phyloP scores from a whole-genome alignment of 208 protist species.

The Acanthamoeba castellanii region DNA sequence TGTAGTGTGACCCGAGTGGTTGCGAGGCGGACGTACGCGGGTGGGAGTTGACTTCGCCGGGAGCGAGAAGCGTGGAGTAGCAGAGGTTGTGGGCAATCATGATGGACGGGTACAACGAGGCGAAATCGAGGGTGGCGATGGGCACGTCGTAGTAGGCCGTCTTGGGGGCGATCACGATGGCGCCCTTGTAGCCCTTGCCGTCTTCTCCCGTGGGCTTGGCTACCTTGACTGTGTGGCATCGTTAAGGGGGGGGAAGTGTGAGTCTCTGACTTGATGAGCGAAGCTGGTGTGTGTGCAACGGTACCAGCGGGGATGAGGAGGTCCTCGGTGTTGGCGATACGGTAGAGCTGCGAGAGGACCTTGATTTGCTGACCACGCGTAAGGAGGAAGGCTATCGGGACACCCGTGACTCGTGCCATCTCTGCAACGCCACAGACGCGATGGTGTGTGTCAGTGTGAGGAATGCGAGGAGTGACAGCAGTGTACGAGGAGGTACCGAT shows the following conservation, averaged over 20 bases:
- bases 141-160: slow-evolving; percentile 97
- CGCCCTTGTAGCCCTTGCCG: slow-evolving; percentile 95
- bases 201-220: slow-evolving; percentile 54
- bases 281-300: not conserved
- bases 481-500: slow-evolving; percentile 60
- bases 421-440: slow-evolving; percentile 88
- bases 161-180: slow-evolving; percentile 98
- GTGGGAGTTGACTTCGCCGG: not conserved
- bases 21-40: not conserved
- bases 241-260: too few species aligned
- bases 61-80: slow-evolving; percentile 95
- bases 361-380: slow-evolving; percentile 99
- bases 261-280: not conserved
- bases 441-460: not conserved
- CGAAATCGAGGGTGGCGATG: slow-evolving; percentile 99
- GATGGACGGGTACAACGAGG: slow-evolving; percentile 99
- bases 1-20: not conserved
- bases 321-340: slow-evolving; percentile 85
- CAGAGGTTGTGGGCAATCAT: slow-evolving; percentile 99
- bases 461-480: not conserved
- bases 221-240: slow-evolving; percentile 21
- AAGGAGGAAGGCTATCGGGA: slow-evolving; percentile 97
- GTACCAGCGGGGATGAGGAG: slow-evolving; percentile 87
- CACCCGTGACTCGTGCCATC: slow-evolving; percentile 99
- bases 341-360: slow-evolving; percentile 94